Percentiles rank a stretch among this genome's conserved stretches.
Conservation (phyloP, 1,284 basidiomycete species). For the Fomitopsis schrenkii region DNA sequence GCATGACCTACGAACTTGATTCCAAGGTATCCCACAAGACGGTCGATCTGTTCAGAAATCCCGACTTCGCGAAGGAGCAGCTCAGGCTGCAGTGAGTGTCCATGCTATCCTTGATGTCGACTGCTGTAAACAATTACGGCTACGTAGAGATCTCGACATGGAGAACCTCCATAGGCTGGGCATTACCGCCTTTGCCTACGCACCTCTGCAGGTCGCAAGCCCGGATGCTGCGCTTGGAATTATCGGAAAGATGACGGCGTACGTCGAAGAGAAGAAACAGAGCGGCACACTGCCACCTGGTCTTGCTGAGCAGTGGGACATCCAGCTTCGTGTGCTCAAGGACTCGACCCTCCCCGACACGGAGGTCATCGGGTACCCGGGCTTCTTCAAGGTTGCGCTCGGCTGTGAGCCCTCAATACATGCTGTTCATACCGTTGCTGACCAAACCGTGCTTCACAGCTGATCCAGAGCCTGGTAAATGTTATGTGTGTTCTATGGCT, state of each 20-base stretch:
- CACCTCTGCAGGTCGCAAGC: conserved; percentile 5
- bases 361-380: conserved; percentile 8
- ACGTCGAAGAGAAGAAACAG: conserved; percentile 8
- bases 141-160: conserved; percentile 3
- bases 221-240: not conserved
- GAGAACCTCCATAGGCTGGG: conserved; percentile 8
- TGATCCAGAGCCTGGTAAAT: conserved; percentile 20
- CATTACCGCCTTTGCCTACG: conserved; percentile 6
- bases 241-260: not conserved
- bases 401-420: conserved; percentile 1
- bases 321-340: conserved; percentile 10
- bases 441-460: conserved; percentile 7
- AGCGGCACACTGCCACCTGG: conserved; percentile 11
- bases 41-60: conserved; percentile 8
- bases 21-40: conserved; percentile 3
- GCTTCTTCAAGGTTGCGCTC: conserved; percentile 3
- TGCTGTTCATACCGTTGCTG: not conserved
- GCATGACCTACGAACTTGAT: conserved; percentile 8
- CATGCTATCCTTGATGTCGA: not conserved
- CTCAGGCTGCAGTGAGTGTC: conserved; percentile 6
- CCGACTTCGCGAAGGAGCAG: conserved; percentile 10
- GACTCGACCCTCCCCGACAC: conserved; percentile 9
- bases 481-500: conserved; percentile 10
- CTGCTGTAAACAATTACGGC: not conserved
- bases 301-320: conserved; percentile 14